These are phyloP conservation scores for Vitis hybrid DNA, from an alignment of 177 flowering plant species.

Conservation along the genomic window DNA sequence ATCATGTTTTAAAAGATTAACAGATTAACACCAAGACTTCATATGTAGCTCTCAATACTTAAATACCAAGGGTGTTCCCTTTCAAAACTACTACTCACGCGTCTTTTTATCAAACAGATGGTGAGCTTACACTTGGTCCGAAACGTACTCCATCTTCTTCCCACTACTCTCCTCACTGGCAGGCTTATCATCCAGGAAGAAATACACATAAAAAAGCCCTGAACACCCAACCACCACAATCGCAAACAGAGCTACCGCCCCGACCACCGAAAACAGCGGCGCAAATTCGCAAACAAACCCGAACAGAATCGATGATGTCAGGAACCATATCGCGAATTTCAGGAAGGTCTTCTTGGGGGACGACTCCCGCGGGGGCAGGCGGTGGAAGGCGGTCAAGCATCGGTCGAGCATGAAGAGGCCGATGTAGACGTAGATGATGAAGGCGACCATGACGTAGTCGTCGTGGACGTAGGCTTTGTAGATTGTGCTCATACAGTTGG, in stretches of 20 bases:
- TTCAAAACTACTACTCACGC: too few species aligned
- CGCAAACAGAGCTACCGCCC: not conserved
- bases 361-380: not conserved
- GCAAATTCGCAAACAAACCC: constrained; percentile 6
- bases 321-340: constrained; percentile 1
- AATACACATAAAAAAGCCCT: constrained; percentile 5
- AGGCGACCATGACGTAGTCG: constrained; percentile 1
- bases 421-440: constrained; percentile 6
- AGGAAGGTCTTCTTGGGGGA: constrained; percentile 4
- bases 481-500: not conserved
- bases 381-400: not conserved
- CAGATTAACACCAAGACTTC: too few species aligned
- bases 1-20: too few species aligned
- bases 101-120: not conserved
- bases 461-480: not conserved
- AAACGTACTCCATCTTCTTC: not conserved
- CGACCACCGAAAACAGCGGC: not conserved
- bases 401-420: not conserved
- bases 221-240: not conserved
- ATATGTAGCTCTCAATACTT: too few species aligned
- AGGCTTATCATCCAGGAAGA: not conserved
- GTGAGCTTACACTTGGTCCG: not conserved
- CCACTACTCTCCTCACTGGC: not conserved
- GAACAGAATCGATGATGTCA: not conserved
- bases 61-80: too few species aligned